Base-by-base conservation (phyloP, 352 stramenopile genomes). In the Nothophytophthora sp. region DNA sequence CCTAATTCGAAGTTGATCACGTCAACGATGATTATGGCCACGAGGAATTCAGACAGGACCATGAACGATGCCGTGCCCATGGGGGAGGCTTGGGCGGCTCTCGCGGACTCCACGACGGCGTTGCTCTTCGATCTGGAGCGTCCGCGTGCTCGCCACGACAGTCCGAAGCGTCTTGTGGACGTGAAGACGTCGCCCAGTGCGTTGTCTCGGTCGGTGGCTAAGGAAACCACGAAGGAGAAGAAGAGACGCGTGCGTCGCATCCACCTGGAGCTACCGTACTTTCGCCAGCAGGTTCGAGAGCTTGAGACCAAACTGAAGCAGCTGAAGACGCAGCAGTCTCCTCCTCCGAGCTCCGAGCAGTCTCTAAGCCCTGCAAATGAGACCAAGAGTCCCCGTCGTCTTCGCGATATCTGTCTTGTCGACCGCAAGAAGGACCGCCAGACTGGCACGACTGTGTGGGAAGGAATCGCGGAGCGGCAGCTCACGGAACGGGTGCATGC, bases 401-500 rank as follows among this genome's bases (percentile, higher is more conserved):
- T 33, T 24, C 32, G 19, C 32, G n/a, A n/a, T n/a, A 37, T 20
- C 6, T 11, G n/a, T 11, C 12, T 20, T 7, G 32, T 37, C 15
- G 6, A 16, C n/a, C 12, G n/a, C 6, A 3, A 37, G 19, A 11
- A 13, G n/a, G 29, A 30, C 18, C 16, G 18, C 12, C 4, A 6
- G n/a, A 30, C 48, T 40, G 46, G 53, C 50, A 60, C 54, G 12
- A 46, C 41, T 12, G 18, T 63, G 7, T 70, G 61, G 61, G 63
- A 62, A 22, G 50, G 24, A 15, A 36, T 66, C 1, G 55, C 60
- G 7, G 60, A 70, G 45, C 55, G 50, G 6, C 55, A 70, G 33
- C 38, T 67, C 10, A 67, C 60, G 30, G 50, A 67, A 50, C 56
- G 56, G 38, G n/a, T 70, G 12, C 50, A 56, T 9, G 47, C 44